Base-by-base conservation (phyloP, 495 filamentous ascomycete genomes). In the Bacidia rubella region DNA sequence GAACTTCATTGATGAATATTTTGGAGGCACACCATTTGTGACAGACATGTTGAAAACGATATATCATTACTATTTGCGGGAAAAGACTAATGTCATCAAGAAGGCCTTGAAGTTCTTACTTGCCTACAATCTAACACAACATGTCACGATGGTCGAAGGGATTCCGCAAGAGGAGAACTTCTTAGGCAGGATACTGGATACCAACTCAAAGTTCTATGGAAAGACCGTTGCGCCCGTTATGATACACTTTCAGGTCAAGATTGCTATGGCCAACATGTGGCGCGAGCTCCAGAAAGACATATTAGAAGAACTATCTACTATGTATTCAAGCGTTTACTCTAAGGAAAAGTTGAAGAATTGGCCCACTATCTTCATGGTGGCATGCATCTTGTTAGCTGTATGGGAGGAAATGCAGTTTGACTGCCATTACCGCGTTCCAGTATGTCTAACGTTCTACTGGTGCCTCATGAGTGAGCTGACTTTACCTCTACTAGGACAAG, bases 361-460 rank as follows among this genome's bases (percentile, higher is more conserved):
- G 89, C 89, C 89, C 4, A 95, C 88, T 7, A 95, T 95, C 65
- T 95, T 95, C 74, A 87, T 95, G 72, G 75, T 94, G 35, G 88
- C 87, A 24, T 87, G 85, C 4, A 87, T 95, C 54, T 76, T 95
- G 11, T 73, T 95, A 47, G 86, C 85, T 26, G 86, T 95, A 9
- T 95, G 89, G 89, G 89, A 95, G 66, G 83, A 93, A 72, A 95
- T 95, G 79, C 89, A 95, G 65, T 95, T 95, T 65, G 89, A 95
- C 66, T 88, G 83, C 73, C 85, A 92, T 64, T 95, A 95, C 72
- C 84, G 87, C 42, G 80, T 88, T 10, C 86, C 84, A 11, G 70
- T 74, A 58, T 65, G 69, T 62, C 22, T 11, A 15, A n/a, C 11
- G 4, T 11, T 26, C n/a, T 20, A 26, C 22, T 26, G n/a, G 17